Evolutionary conservation across 768 basidiomycete species (phyloP), one percentile per base, ranked within the genome.

Genomic region (Auricularia sp.): DNA sequence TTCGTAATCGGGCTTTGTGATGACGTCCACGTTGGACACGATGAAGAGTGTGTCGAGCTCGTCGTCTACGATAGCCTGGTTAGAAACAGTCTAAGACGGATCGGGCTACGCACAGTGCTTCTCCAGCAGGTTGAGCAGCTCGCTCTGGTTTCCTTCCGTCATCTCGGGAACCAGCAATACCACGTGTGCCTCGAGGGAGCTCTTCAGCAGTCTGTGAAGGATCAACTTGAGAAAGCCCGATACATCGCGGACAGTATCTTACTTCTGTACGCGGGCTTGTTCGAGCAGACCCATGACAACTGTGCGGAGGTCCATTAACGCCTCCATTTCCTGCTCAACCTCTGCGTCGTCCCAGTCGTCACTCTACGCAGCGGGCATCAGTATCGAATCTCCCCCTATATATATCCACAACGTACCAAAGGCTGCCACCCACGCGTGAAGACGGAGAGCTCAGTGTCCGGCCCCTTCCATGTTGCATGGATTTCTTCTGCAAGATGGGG

Each of bases 401-500:
- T 29, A 29, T 29, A 29, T 29, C 29, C 29, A 29, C 21, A 54
- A 75, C 86, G 39, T 69, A 92, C 94, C 66, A 91, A 70, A 29
- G 84, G 81, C 54, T 69, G 71, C 94, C 94, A 96, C n/a, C 75
- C 77, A 3, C 77, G 79, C 66, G 78, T 77, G 70, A 94, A 96
- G n/a, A 91, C 81, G 0, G 92, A 94, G 0, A 71, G n/a, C 0
- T 66, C 73, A 0, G 68, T 72, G 36, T 69, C 59, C 76, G 73
- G 73, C 73, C 68, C 65, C 62, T 21, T 68, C 69, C 65, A 56
- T 65, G 63, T 21, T 75, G 73, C 62, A 69, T 90, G 82, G 64
- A 95, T 84, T 74, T 98, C 96, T 75, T 97, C 94, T 0, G 92
- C 90, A 4, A 97, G 82, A 71, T 96, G 90, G 8, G 96, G 96